Evolutionary conservation across 164 flowering plant genomes (phyloP).

Genomic region (Amborella trichopoda): DNA sequence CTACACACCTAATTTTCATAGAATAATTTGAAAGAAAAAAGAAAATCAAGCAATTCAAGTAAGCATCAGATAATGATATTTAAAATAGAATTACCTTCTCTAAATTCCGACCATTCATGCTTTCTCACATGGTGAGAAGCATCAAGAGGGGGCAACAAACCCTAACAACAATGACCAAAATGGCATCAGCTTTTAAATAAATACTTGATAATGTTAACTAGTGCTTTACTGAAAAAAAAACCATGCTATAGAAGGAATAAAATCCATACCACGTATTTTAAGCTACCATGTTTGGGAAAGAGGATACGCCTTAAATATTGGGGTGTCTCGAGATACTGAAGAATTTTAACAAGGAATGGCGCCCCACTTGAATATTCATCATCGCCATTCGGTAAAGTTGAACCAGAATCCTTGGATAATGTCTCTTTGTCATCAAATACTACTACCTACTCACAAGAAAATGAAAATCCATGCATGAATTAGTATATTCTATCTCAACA

Average conservation of each 20-base stretch:
- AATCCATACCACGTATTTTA: slow-evolving; percentile 71
- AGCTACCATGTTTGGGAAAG: slow-evolving; percentile 64
- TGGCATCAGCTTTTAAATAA: no score
- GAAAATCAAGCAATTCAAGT: no score
- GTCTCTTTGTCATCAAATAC: slow-evolving; percentile 58
- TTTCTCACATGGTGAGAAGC: slow-evolving; percentile 97
- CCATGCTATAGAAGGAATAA: no score
- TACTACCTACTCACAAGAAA: slow-evolving; percentile 39
- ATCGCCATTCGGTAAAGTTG: slow-evolving; percentile 20
- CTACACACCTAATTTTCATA: no score
- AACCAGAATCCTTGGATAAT: slow-evolving; percentile 22
- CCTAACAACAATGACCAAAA: slow-evolving; percentile 38
- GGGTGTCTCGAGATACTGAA: slow-evolving; percentile 93
- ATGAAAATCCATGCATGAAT: neutral
- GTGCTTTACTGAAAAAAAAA: no score
- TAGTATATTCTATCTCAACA: no score
- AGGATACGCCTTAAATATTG: slow-evolving; percentile 78
- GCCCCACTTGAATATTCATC: slow-evolving; percentile 55
- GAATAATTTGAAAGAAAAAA: no score
- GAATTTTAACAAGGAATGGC: slow-evolving; percentile 61
- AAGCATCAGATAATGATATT: no score
- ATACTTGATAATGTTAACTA: no score
- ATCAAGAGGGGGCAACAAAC: slow-evolving; percentile 93
- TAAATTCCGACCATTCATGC: slow-evolving; percentile 91
- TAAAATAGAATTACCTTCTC: slow-evolving; percentile 94